These are phyloP conservation scores for Colletotrichum aenigma DNA, from an alignment of 2,329 filamentous ascomycete species.

Conservation along the genomic window DNA sequence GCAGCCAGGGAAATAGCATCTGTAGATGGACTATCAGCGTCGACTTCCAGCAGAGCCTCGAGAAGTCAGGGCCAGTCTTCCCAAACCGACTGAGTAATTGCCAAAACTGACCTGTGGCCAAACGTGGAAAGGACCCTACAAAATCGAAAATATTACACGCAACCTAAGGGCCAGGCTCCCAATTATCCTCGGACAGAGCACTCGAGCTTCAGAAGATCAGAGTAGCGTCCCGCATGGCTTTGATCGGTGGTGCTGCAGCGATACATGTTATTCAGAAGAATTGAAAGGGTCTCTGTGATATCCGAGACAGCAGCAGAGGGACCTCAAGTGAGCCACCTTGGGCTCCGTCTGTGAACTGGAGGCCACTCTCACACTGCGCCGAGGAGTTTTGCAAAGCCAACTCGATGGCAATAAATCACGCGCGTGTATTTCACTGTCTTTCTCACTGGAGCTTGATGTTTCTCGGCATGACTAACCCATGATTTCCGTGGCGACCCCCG, in stretches of 20 bases:
- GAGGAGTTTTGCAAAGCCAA: background rate
- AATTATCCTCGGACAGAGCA: too few relatives aligned
- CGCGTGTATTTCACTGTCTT: background rate
- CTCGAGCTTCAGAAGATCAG: too few relatives aligned
- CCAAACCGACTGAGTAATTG: too few relatives aligned
- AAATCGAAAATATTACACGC: too few relatives aligned
- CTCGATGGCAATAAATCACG: background rate
- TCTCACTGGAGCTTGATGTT: background rate
- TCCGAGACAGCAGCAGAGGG: background rate
- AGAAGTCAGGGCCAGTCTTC: too few relatives aligned
- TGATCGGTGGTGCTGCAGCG: background rate
- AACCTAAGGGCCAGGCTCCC: too few relatives aligned
- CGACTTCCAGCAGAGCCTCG: too few relatives aligned
- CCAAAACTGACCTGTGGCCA: too few relatives aligned
- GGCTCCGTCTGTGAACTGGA: background rate
- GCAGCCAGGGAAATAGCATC: too few relatives aligned
- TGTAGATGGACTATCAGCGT: fast-evolving
- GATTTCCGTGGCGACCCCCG: background rate
- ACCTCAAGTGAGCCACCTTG: background rate
- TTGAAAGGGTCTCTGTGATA: background rate
- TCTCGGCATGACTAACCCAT: background rate
- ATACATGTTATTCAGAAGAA: background rate
- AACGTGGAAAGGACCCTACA: too few relatives aligned
- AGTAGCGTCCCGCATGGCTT: background rate
- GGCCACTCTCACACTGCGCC: fast-evolving